Base-by-base conservation (phyloP, 2,329 filamentous ascomycete genomes). In the Parasarocladium wereldwijsianum region DNA sequence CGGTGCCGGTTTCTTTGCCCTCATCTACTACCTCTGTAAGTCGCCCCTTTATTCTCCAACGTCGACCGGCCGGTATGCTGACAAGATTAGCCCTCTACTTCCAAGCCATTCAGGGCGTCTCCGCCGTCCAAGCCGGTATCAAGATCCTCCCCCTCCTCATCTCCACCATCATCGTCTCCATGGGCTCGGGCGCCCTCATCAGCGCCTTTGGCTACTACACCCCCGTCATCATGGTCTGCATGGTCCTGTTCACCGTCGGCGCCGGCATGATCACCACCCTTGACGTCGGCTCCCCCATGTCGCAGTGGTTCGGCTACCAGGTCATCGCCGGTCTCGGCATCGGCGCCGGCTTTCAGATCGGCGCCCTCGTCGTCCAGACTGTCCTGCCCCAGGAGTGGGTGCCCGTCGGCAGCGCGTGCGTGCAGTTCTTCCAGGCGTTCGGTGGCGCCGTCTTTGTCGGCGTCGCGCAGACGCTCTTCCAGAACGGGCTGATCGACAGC, bases 281-380 rank as follows among this genome's bases (percentile, higher is more conserved):
- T 8, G 45, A 49, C 18, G 50, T 64, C 3, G 37, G 55, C 38
- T 70, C 64, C 5, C 50, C 56, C 1, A 45, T 61, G 2, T 43
- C 47, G 9, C 49, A 57, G 21, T 75, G 69, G 69, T 66, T 73
- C 37, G 67, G 67, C 12, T 72, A 65, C 44, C 68, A 72, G 43
- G 60, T 67, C 24, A 43, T 75, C 15, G 51, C 57, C 12, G 70
- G 69, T 18, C 49, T 70, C 3, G 70, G 68, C 16, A 55, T 66
- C 17, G 62, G 62, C 22, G 43, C 55, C 3, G 59, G 58, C 23
- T 62, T 64, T 47, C 60, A 65, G 41, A 50, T 57, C n/a, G 52
- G 55, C 27, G 49, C 62, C 11, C 50, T 64, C 4, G 59, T 62
- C 5, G 59, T 69, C 3, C 67, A 72, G 40, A 68, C 64, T 24